Evolutionary conservation across 768 basidiomycete genomes (phyloP).

Genomic region (Hygrocybe coccinea): DNA sequence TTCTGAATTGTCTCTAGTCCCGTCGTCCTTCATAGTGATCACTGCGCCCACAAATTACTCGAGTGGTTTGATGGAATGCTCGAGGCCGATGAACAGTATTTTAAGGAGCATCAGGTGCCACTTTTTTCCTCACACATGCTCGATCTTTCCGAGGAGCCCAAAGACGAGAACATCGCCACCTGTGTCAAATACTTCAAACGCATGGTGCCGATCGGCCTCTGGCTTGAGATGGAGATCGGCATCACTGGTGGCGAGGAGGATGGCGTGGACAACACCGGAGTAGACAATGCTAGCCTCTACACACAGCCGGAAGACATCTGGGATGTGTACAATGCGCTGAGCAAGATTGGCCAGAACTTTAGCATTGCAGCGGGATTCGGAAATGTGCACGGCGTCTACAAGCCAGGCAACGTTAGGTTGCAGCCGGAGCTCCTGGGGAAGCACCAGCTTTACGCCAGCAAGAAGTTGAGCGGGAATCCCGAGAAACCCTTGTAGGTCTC

Average conservation of each 20-base stretch:
- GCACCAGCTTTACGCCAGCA: constrained; percentile 75
- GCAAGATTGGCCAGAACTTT: constrained; percentile 85
- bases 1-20: constrained; percentile 48
- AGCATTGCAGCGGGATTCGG: constrained; percentile 98
- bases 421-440: constrained; percentile 86
- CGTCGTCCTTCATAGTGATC: constrained; percentile 96
- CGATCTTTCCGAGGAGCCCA: constrained; percentile 88
- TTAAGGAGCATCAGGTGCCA: constrained; percentile 78
- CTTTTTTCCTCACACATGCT: constrained; percentile 99
- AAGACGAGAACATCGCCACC: constrained; percentile 89
- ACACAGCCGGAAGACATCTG: constrained; percentile 96
- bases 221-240: constrained; percentile 99
- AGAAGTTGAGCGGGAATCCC: constrained; percentile 59
- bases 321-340: constrained; percentile 84
- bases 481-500: constrained; percentile 77
- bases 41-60: constrained; percentile 96
- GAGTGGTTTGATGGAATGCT: constrained; percentile 99
- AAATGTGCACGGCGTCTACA: constrained; percentile 99
- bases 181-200: constrained; percentile 95
- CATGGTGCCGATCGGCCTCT: constrained; percentile 86
- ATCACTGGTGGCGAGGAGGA: constrained; percentile 99
- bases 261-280: constrained; percentile 95
- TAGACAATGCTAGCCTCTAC: constrained; percentile 91
- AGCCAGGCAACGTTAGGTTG: constrained; percentile 94
- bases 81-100: constrained; percentile 90